Conservation (phyloP, 2,329 filamentous ascomycete genomes). For the Trichoderma sp. region DNA sequence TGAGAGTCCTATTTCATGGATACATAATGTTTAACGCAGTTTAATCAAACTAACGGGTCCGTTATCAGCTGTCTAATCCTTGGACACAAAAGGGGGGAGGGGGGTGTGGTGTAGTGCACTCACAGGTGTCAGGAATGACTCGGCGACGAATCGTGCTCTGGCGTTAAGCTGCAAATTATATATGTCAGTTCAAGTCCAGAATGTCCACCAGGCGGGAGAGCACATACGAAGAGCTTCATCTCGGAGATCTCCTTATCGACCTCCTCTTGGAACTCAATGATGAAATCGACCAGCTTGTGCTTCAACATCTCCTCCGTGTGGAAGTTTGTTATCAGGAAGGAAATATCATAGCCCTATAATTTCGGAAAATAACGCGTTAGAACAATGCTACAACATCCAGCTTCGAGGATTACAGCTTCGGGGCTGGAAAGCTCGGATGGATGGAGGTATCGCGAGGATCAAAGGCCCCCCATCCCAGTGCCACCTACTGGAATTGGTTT, state of each 20-base stretch:
- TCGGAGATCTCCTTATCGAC: conserved; percentile 99
- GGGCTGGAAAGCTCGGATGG: background rate
- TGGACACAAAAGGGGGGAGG: background rate
- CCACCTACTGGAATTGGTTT: conserved; percentile 84
- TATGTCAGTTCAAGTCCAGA: background rate
- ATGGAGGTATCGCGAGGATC: background rate
- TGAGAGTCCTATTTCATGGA: background rate
- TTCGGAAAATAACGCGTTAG: background rate
- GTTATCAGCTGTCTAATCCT: background rate
- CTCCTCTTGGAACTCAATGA: conserved; percentile 99
- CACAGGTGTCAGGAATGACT: conserved; percentile 96
- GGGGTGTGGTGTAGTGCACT: conserved; percentile 1
- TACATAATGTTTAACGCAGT: background rate
- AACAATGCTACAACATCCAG: background rate
- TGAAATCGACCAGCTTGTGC: conserved; percentile 80
- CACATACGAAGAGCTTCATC: conserved; percentile 98
- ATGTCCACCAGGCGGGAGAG: background rate
- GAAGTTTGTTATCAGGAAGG: conserved; percentile 97
- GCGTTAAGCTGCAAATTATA: conserved; percentile 72
- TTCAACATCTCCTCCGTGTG: conserved; percentile 99
- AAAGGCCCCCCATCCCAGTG: background rate
- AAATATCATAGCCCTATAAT: conserved; percentile 96
- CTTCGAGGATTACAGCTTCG: background rate
- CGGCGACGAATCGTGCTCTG: conserved; percentile 92
- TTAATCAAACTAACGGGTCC: conserved; percentile 36